A percentile compares a stretch with the other conserved stretches of the same genome.
These are phyloP conservation scores for Heliamphora pulchella DNA, from an alignment of 179 eudicot genomes.

Conservation along the genomic window DNA sequence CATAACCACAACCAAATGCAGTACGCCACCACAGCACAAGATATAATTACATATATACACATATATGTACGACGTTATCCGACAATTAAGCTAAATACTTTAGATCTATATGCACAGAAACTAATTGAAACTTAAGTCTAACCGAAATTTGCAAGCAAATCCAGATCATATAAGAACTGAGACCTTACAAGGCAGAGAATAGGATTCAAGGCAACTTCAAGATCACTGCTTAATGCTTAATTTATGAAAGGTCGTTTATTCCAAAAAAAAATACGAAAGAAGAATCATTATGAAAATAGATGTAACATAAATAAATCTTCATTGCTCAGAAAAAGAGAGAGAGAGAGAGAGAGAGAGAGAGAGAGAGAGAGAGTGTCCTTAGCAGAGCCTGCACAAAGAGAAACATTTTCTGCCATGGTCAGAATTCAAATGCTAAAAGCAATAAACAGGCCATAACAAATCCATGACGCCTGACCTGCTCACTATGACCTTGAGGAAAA, in stretches of 20 bases:
- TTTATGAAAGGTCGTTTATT: not conserved
- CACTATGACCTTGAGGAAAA: constrained; percentile 86
- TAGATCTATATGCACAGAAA: not conserved
- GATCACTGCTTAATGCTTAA: not conserved
- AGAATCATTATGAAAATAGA: too few species aligned
- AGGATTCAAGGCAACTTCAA: too few species aligned
- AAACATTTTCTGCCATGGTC: not conserved
- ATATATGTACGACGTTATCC: not conserved
- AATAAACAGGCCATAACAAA: constrained; percentile 5
- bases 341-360: too few species aligned
- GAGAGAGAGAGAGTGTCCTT: not conserved
- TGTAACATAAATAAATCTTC: too few species aligned
- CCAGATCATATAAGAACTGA: too few species aligned
- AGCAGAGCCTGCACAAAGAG: not conserved
- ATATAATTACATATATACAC: not conserved
- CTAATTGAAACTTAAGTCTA: not conserved
- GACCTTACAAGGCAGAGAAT: too few species aligned
- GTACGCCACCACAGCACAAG: too few species aligned
- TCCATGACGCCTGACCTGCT: constrained; percentile 51
- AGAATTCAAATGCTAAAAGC: not conserved
- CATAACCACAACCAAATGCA: not conserved
- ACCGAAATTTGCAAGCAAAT: too few species aligned
- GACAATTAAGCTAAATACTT: not conserved
- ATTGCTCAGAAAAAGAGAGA: too few species aligned
- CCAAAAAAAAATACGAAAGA: too few species aligned